Evolutionary conservation across 2,329 filamentous ascomycete species (phyloP).

Genomic region (Penicillium fuscoglaucum): DNA sequence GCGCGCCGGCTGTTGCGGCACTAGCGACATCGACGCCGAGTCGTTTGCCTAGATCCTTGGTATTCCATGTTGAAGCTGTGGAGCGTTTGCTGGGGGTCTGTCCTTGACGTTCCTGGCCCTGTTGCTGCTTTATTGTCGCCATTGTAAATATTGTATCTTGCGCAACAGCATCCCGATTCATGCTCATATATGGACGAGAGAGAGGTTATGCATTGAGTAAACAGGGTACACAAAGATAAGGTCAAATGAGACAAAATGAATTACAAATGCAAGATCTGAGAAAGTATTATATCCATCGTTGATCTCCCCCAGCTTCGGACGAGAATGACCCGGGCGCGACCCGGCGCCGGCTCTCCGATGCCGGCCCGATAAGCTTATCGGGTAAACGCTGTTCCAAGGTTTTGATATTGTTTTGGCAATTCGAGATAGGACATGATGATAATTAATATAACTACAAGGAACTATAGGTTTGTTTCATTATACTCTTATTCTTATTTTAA

Average conservation of each 20-base stretch:
- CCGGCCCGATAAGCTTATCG: constrained; percentile 25
- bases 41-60: constrained; percentile 66
- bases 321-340: constrained; percentile 29
- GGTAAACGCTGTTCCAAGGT: constrained; percentile 9
- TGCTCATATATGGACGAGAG: constrained; percentile 17
- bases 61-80: constrained; percentile 63
- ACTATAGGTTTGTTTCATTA: not conserved
- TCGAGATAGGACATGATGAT: not conserved
- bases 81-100: constrained; percentile 8
- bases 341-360: constrained; percentile 29
- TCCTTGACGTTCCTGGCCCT: constrained; percentile 15
- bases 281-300: not conserved
- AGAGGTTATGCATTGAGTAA: not conserved
- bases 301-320: constrained; percentile 21
- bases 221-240: not conserved
- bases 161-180: constrained; percentile 34
- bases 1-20: constrained; percentile 68
- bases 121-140: constrained; percentile 19
- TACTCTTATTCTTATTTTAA: constrained; percentile 8
- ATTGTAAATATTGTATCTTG: constrained; percentile 26
- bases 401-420: not conserved
- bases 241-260: constrained; percentile 18
- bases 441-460: not conserved
- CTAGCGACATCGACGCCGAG: constrained; percentile 67
- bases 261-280: constrained; percentile 17